Evolutionary conservation across 139 green algal species (phyloP).

Genomic region (Chlamydomonas eustigma): DNA sequence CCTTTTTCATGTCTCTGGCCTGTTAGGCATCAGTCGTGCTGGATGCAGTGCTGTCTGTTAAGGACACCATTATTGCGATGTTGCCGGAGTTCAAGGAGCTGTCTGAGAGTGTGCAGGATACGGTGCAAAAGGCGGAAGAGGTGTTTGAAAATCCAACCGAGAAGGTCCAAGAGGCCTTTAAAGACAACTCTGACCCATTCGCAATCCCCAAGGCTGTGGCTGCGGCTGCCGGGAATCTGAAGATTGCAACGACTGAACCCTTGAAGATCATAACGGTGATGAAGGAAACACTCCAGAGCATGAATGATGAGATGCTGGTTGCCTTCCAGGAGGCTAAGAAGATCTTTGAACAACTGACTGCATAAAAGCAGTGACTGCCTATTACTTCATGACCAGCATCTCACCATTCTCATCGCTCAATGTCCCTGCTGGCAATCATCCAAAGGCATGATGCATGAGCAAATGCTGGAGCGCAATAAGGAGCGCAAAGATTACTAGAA

Average conservation of each 20-base stretch:
- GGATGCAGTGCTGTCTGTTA: background rate
- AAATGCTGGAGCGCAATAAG: too few relatives aligned
- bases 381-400: too few relatives aligned
- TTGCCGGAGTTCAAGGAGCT: conserved; percentile 3
- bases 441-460: too few relatives aligned
- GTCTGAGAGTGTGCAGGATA: background rate
- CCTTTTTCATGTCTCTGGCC: too few relatives aligned
- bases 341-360: background rate
- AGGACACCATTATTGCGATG: conserved; percentile 6
- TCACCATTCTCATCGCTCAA: too few relatives aligned
- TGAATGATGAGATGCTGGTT: background rate
- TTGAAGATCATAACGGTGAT: background rate
- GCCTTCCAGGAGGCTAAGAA: background rate
- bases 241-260: conserved; percentile 3
- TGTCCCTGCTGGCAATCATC: too few relatives aligned
- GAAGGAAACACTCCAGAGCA: background rate
- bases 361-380: too few relatives aligned
- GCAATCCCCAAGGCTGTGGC: background rate
- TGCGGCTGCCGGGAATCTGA: background rate
- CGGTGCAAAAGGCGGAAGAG: background rate
- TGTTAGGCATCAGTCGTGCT: background rate
- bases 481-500: too few relatives aligned
- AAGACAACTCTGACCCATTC: background rate
- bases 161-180: conserved; percentile 6
- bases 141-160: background rate